phyloP scores from a whole-genome alignment of 2,329 filamentous ascomycete species.

The Dactylonectria estremocensis region DNA sequence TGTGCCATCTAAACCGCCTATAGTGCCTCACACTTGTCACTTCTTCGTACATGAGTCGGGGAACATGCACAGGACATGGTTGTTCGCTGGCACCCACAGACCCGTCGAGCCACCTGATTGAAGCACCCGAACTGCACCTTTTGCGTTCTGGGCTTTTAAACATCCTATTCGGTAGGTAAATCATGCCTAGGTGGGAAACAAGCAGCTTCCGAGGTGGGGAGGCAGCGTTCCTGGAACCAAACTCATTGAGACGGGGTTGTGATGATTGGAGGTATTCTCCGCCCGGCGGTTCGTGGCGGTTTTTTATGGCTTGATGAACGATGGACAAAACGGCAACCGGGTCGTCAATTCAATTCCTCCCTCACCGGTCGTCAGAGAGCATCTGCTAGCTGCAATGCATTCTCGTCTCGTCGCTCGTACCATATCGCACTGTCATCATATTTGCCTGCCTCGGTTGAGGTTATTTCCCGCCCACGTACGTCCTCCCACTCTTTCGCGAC shows the following conservation, averaged over 20 bases:
- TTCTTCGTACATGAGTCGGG: conserved; percentile 8
- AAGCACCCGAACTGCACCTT: conserved; percentile 1
- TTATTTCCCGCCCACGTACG: conserved; percentile 17
- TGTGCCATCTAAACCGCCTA: conserved; percentile 14
- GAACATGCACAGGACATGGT: not conserved
- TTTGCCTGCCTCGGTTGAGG: conserved; percentile 29
- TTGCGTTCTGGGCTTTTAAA: conserved; percentile 7
- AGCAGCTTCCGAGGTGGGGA: not conserved
- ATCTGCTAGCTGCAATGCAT: not conserved
- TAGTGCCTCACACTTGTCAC: not conserved
- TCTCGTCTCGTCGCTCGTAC: not conserved
- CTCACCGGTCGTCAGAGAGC: not conserved
- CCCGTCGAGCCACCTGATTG: conserved; percentile 25
- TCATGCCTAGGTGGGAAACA: conserved; percentile 5
- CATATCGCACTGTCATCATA: not conserved
- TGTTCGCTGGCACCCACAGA: conserved; percentile 13
- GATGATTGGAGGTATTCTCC: not conserved
- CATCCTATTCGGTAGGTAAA: not conserved
- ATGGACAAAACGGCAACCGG: not conserved
- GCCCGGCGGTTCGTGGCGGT: not conserved
- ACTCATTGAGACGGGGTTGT: not conserved
- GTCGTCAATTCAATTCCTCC: not conserved
- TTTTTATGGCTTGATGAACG: not conserved
- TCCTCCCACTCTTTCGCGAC: not conserved
- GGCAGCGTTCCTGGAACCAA: conserved; percentile 2